Evolutionary conservation across 2,329 filamentous ascomycete genomes (phyloP).

Genomic region (Bipolaris oryzae): DNA sequence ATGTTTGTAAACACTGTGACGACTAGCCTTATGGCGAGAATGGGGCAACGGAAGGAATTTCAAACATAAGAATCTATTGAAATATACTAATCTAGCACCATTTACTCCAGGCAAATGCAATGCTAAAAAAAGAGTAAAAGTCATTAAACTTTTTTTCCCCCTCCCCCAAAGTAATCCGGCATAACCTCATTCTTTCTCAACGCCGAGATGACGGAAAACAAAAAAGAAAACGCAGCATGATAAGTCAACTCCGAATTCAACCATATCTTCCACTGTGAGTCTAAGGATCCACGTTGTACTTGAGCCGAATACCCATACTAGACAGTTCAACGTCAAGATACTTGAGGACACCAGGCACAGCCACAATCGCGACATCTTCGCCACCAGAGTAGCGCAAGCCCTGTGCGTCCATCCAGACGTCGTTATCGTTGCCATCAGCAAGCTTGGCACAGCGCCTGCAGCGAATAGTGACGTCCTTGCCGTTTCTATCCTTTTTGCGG

Average conservation of each 20-base stretch:
- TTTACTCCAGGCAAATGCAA: neutral
- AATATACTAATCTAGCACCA: neutral
- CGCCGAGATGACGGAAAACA: neutral
- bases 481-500: slow-evolving; percentile 65
- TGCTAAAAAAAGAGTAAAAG: neutral
- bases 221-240: neutral
- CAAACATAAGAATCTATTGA: no score
- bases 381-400: slow-evolving; percentile 86
- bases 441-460: slow-evolving; percentile 77
- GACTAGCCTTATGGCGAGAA: no score
- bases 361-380: slow-evolving; percentile 87
- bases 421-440: slow-evolving; percentile 54
- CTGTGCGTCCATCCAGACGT: slow-evolving; percentile 86
- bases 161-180: neutral
- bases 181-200: neutral
- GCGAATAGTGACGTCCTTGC: slow-evolving; percentile 72
- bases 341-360: slow-evolving; percentile 89
- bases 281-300: slow-evolving; percentile 74
- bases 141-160: neutral
- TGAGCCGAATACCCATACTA: slow-evolving; percentile 95
- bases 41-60: no score
- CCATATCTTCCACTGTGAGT: neutral
- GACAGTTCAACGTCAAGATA: slow-evolving; percentile 94
- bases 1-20: no score
- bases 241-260: neutral